Evolutionary conservation across 2,329 filamentous ascomycete species (phyloP), one percentile per base, ranked within the genome.

Genomic region (Calonectria fujianensis): DNA sequence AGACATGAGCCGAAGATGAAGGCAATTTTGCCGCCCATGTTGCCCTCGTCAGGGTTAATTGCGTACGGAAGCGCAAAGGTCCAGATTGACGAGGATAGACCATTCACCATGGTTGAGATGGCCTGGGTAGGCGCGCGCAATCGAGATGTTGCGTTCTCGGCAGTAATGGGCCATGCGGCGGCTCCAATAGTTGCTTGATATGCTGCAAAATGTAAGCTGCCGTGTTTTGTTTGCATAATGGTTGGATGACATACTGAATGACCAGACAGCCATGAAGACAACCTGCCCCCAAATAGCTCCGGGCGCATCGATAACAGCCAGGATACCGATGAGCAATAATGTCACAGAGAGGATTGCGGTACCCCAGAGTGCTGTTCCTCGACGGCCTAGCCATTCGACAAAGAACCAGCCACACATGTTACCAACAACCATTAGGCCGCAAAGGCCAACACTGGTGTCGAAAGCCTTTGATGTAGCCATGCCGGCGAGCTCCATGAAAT

Each of bases 1-100:
- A 78, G 76, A 7, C 84, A 71, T 0, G 79, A 83, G 5, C 82
- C 84, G 72, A 86, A 87, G 24, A 86, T 83, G 72, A 86, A 86
- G 0, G 81, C 78, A 11, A 84, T 82, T 74, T 86, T 86, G 2
- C 82, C 84, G 11, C 82, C 82, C 2, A 87, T 78, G 70, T 87
- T 84, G 1, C 73, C 75, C 29, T 78, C 69, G 48, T 80, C 77
- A 2, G 78, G 78, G 52, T 80, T 81, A 50, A 80, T 78, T 9
- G 78, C 73, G 35, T 78, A 78, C 6, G 80, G 78, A 41, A 80
- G 69, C 18, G 76, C 70, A 32, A 80, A 77, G 9, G 73, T 66
- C 76, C 74, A 77, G 64, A 78, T 69, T 3, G 70, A 67, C 61
- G 57, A 48, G 3, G 51, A 48, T 2, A 74, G 35, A 41, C 59